Conservation (phyloP, 2,329 filamentous ascomycete species). For the Orbilia blumenaviensis region DNA sequence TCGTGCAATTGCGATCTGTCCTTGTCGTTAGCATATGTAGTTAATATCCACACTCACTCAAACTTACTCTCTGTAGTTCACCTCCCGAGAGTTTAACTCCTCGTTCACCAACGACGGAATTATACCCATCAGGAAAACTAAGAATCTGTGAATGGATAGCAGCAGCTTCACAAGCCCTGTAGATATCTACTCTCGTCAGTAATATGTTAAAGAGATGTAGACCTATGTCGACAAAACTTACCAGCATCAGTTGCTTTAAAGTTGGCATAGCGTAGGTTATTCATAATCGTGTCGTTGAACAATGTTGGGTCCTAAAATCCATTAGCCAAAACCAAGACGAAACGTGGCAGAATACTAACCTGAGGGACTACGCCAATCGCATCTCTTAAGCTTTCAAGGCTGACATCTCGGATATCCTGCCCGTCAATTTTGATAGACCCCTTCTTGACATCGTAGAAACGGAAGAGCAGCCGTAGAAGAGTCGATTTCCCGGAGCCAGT, state of each 20-base stretch:
- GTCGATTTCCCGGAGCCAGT: slow-evolving; percentile 73
- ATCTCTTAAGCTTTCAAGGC: slow-evolving; percentile 68
- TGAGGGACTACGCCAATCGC: slow-evolving; percentile 70
- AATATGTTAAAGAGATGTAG: background rate
- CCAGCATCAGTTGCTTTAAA: slow-evolving; percentile 69
- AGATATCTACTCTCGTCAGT: slow-evolving; percentile 63
- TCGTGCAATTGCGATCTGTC: slow-evolving; percentile 58
- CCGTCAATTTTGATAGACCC: slow-evolving; percentile 69
- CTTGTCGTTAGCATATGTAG: background rate
- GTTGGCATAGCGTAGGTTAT: slow-evolving; percentile 72
- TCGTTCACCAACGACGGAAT: slow-evolving; percentile 64
- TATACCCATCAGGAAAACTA: slow-evolving; percentile 67
- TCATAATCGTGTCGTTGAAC: slow-evolving; percentile 72
- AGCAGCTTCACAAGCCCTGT: slow-evolving; percentile 70
- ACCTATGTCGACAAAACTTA: slow-evolving; percentile 34
- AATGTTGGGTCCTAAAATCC: slow-evolving; percentile 68
- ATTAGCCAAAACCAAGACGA: too few species aligned
- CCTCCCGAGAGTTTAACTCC: slow-evolving; percentile 66
- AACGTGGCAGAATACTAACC: too few species aligned
- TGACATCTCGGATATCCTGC: slow-evolving; percentile 70
- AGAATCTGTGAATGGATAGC: slow-evolving; percentile 73
- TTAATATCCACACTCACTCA: background rate
- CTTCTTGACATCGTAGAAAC: slow-evolving; percentile 69
- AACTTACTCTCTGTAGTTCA: slow-evolving; percentile 63
- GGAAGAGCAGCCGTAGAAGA: slow-evolving; percentile 69